These are phyloP conservation scores for Erodium maritimum DNA, from an alignment of 345 rosid genomes.

Conservation along the genomic window DNA sequence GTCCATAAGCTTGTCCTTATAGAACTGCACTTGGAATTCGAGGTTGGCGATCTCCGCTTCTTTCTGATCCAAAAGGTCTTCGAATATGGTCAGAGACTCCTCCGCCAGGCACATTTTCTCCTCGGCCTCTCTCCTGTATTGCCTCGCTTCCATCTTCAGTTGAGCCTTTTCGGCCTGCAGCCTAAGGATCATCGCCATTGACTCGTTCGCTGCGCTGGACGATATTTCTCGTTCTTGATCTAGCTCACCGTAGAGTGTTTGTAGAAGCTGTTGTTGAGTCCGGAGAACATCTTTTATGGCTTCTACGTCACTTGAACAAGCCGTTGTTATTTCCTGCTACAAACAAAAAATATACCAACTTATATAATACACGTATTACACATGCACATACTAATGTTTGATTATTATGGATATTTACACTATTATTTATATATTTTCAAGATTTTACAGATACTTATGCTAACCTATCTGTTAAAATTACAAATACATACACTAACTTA, in stretches of 20 bases:
- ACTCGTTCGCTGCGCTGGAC: slow-evolving; percentile 60
- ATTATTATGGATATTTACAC: no score
- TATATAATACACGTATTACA: no score
- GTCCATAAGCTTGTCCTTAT: slow-evolving; percentile 53
- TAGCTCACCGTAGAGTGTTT: slow-evolving; percentile 42
- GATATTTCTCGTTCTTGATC: slow-evolving; percentile 86
- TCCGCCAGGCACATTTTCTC: slow-evolving; percentile 72
- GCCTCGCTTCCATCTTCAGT: slow-evolving; percentile 72
- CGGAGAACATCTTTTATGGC: slow-evolving; percentile 44
- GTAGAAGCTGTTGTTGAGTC: slow-evolving; percentile 74
- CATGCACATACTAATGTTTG: no score
- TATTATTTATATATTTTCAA: no score
- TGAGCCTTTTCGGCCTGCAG: slow-evolving; percentile 77
- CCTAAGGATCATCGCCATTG: slow-evolving; percentile 74
- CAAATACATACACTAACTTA: no score
- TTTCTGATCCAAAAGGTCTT: slow-evolving; percentile 58
- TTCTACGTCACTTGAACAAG: slow-evolving; percentile 15
- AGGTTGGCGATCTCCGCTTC: slow-evolving; percentile 84
- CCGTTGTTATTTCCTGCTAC: no score
- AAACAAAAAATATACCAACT: no score
- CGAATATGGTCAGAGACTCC: slow-evolving; percentile 52
- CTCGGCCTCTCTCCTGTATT: slow-evolving; percentile 77
- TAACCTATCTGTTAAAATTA: no score
- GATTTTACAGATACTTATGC: no score
- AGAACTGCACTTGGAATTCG: slow-evolving; percentile 71